These are phyloP conservation scores for Ascochyta rabiei DNA, from an alignment of 2,329 filamentous ascomycete genomes.

Conservation along the genomic window DNA sequence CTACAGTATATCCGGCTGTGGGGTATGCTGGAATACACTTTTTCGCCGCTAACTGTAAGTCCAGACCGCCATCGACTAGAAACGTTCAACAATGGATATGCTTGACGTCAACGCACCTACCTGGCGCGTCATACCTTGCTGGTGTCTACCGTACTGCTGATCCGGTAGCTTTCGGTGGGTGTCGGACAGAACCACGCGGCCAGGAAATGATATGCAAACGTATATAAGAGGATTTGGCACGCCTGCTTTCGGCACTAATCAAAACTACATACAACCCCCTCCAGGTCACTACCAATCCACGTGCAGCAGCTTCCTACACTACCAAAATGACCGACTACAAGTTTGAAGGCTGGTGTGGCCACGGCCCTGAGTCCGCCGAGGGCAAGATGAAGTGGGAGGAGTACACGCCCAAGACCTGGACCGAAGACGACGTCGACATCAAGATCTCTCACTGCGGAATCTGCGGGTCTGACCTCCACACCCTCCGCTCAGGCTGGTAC, in stretches of 20 bases:
- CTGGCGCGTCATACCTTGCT: background rate
- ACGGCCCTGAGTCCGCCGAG: slow-evolving; percentile 54
- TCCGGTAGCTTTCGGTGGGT: slow-evolving; percentile 6
- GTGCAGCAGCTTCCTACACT: background rate
- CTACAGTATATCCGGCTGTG: slow-evolving; percentile 1
- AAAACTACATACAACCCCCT: background rate
- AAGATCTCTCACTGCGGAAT: slow-evolving; percentile 50
- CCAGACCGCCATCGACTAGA: background rate
- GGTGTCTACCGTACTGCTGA: background rate
- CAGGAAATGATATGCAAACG: background rate
- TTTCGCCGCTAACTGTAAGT: slow-evolving; percentile 9
- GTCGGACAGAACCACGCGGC: background rate
- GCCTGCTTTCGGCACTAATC: background rate
- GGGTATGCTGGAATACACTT: background rate
- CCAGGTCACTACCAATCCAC: background rate
- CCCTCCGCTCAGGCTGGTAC: slow-evolving; percentile 47
- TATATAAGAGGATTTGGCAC: slow-evolving; percentile 3
- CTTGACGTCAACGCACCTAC: slow-evolving; percentile 11
- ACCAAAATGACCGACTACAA: slow-evolving; percentile 27
- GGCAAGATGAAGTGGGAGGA: slow-evolving; percentile 62
- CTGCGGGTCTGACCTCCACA: slow-evolving; percentile 46
- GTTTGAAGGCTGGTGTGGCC: slow-evolving; percentile 64
- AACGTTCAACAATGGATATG: background rate
- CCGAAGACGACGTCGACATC: slow-evolving; percentile 68
- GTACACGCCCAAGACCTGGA: slow-evolving; percentile 55